A percentile compares a stretch with the other conserved stretches of the same genome.
Evolutionary conservation across 176 grass and related monocot genomes (phyloP).

Genomic region (Hyparrhenia diplandra): DNA sequence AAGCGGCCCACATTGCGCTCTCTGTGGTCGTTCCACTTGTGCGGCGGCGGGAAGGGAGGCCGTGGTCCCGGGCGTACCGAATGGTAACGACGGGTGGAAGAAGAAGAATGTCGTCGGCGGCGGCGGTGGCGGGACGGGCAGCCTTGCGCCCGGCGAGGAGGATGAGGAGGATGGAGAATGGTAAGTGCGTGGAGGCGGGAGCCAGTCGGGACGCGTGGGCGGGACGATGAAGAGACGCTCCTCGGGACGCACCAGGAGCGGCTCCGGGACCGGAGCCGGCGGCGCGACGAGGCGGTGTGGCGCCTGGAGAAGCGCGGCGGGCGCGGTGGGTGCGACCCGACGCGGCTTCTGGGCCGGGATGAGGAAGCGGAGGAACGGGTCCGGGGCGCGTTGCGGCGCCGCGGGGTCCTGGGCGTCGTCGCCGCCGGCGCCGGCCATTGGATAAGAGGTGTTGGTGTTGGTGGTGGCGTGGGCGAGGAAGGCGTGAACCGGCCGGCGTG

Average conservation of each 20-base stretch:
- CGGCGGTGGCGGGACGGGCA: not conserved
- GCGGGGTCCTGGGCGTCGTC: not conserved
- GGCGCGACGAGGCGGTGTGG: conserved; percentile 44
- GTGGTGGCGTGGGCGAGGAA: not conserved
- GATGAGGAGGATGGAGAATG: not conserved
- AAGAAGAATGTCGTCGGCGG: conserved; percentile 7
- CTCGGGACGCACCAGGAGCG: not conserved
- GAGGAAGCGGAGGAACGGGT: conserved; percentile 33
- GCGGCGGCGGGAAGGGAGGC: not conserved
- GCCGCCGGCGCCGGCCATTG: conserved; percentile 28
- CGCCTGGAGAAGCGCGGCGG: conserved; percentile 6
- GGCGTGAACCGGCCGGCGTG: not conserved
- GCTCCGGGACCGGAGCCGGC: not conserved
- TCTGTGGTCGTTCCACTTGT: not conserved
- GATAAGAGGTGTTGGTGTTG: not conserved
- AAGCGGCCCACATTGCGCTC: conserved; percentile 4
- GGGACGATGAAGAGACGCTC: conserved; percentile 39
- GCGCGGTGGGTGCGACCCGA: not conserved
- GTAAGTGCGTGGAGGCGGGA: not conserved
- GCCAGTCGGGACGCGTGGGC: conserved; percentile 27
- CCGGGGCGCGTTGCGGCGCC: not conserved
- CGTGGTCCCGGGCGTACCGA: not conserved
- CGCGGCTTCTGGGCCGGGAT: conserved; percentile 21
- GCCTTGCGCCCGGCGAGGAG: not conserved
- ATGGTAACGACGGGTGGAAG: not conserved